Evolutionary conservation across 768 basidiomycete species (phyloP).

Genomic region (Roridomyces roridus): DNA sequence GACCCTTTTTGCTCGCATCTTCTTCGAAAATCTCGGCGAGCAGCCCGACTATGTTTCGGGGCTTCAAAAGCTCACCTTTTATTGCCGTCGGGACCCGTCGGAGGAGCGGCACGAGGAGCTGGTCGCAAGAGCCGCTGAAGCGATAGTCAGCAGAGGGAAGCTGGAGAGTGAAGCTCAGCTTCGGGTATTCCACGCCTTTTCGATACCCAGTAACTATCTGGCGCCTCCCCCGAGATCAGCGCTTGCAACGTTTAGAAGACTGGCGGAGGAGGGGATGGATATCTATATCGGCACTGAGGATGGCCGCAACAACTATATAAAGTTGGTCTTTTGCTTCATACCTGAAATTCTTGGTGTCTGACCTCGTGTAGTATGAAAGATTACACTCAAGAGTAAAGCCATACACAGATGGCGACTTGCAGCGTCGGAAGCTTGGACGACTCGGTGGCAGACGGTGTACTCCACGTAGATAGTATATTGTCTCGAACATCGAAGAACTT

Average conservation of each 20-base stretch:
- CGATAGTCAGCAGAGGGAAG: neutral
- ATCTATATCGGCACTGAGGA: constrained; percentile 1
- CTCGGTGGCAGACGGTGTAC: too few species aligned
- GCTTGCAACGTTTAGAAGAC: neutral
- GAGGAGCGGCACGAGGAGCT: neutral
- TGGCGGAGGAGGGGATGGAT: neutral
- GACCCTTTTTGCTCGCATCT: neutral
- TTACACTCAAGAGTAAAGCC: too few species aligned
- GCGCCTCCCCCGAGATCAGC: neutral
- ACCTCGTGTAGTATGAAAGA: too few species aligned
- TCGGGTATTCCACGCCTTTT: too few species aligned
- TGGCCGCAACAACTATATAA: too few species aligned
- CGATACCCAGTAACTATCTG: neutral
- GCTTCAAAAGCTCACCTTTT: neutral
- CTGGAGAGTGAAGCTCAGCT: neutral
- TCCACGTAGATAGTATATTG: too few species aligned
- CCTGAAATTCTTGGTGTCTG: too few species aligned
- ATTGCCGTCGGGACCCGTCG: neutral
- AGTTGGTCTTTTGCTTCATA: too few species aligned
- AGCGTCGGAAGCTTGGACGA: too few species aligned
- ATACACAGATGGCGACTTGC: too few species aligned
- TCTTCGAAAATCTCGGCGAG: neutral
- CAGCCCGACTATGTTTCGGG: neutral
- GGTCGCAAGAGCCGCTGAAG: neutral
- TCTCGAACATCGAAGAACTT: too few species aligned